These are phyloP conservation scores for Pseudogymnoascus pannorum DNA, from an alignment of 2,329 filamentous ascomycete genomes.

Conservation along the genomic window DNA sequence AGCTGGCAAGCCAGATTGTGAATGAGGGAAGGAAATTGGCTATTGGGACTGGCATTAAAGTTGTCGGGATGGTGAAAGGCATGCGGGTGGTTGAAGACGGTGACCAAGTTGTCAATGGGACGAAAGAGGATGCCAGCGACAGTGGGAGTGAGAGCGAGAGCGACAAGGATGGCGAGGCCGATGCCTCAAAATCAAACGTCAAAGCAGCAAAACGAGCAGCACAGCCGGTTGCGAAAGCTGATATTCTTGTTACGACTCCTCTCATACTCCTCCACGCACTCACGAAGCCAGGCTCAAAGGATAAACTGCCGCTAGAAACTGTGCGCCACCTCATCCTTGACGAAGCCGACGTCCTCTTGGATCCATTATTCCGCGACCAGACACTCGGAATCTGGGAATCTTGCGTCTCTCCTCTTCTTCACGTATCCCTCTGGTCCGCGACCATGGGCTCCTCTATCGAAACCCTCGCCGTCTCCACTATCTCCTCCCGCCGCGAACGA, in stretches of 20 bases:
- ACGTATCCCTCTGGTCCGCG: conserved; percentile 84
- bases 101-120: conserved; percentile 18
- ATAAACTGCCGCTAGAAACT: conserved; percentile 49
- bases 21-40: conserved; percentile 81
- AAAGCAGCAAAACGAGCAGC: conserved; percentile 29
- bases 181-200: conserved; percentile 12
- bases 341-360: conserved; percentile 90
- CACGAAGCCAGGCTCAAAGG: conserved; percentile 34
- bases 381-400: conserved; percentile 78
- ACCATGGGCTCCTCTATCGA: conserved; percentile 96
- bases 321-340: conserved; percentile 76
- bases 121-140: conserved; percentile 26
- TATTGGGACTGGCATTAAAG: conserved; percentile 66
- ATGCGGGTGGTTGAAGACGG: conserved; percentile 57
- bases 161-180: conserved; percentile 26
- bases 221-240: conserved; percentile 57
- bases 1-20: conserved; percentile 71
- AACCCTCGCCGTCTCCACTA: conserved; percentile 61
- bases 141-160: conserved; percentile 34
- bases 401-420: conserved; percentile 62
- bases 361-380: conserved; percentile 83
- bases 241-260: conserved; percentile 76
- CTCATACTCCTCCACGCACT: conserved; percentile 71
- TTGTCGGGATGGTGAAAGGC: conserved; percentile 78
- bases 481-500: conserved; percentile 45